Conservation (phyloP, 2,329 filamentous ascomycete genomes). For the Dactylellina leptospora region DNA sequence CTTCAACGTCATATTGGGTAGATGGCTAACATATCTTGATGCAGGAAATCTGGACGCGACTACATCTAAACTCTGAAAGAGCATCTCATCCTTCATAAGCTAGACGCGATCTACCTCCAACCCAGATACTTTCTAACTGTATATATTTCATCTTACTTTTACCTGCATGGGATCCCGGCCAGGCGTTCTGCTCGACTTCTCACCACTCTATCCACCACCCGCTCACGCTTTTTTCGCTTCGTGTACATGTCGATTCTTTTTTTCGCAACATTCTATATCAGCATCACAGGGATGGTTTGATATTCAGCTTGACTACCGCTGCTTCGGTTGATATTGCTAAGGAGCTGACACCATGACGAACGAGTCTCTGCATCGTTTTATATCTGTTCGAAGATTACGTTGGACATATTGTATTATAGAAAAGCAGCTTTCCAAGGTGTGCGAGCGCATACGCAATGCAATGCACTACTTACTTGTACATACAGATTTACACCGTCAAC, state of each 20-base stretch:
- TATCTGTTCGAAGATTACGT: background rate
- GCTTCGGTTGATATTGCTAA: too few species aligned
- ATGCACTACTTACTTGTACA: constrained; percentile 18
- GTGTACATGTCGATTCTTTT: constrained; percentile 34
- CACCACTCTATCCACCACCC: constrained; percentile 41
- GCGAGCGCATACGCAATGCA: background rate
- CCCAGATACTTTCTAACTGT: constrained; percentile 12
- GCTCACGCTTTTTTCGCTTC: constrained; percentile 33
- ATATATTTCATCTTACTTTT: constrained; percentile 43
- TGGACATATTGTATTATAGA: constrained; percentile 7
- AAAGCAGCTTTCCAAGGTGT: constrained; percentile 1
- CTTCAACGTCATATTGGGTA: background rate
- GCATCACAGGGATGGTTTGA: too few species aligned
- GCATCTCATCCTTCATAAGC: background rate
- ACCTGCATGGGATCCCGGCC: constrained; percentile 29
- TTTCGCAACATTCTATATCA: too few species aligned
- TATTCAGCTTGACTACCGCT: background rate
- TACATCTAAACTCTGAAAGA: constrained; percentile 33
- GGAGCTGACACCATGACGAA: background rate
- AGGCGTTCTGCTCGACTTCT: constrained; percentile 45
- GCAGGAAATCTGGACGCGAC: constrained; percentile 47
- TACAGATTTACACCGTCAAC: background rate
- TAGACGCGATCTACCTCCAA: constrained; percentile 3
- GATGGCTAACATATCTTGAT: background rate
- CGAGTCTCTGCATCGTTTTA: background rate